Evolutionary conservation across 768 basidiomycete species (phyloP), one percentile per base, ranked within the genome.

Genomic region (Auricularia heimuer): DNA sequence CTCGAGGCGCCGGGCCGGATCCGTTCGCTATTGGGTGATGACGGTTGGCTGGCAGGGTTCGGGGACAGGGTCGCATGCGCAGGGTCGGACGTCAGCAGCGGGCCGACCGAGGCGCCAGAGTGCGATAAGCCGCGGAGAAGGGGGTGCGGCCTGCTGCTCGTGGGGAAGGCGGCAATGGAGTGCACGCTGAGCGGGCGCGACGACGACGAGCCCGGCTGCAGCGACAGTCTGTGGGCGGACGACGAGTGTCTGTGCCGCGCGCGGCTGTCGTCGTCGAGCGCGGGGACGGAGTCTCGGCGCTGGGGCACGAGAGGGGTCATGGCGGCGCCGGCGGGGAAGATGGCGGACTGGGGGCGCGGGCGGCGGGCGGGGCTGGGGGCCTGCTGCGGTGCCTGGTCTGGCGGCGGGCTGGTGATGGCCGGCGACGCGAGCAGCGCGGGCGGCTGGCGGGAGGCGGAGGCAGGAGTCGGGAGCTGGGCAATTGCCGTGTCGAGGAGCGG

Each of bases 81-180:
- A 86, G 81, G 1, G 85, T 84, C 62, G 90, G 78, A 42, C 89
- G 87, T 8, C 83, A 78, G 14, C 87, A 77, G 77, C 77, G 74
- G 3, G 79, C 75, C 51, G 83, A 82, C 71, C 83, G 78, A 64
- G 75, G 69, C 62, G 75, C 76, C 79, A 4, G 86, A 84, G 65
- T 82, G 84, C 0, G 89, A 89, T 67, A 85, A 81, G 8, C 88
- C 88, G 64, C 89, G 85, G 68, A 91, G 90, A 62, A 91, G 80
- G 6, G 89, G 90, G 71, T 91, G 90, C 0, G 88, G 88, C 16
- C 87, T 86, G 62, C 88, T 39, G 4, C 29, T 29, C 29, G 39
- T 14, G 24, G 37, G 44, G 11, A 36, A 14, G 18, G 24, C 37
- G 11, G 75, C 71, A n/a, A 81, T 72, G 16, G 88, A 88, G 70